Evolutionary conservation across 2,329 filamentous ascomycete genomes (phyloP), one percentile per base, ranked within the genome.

Genomic region (Teratosphaeria nubilosa): DNA sequence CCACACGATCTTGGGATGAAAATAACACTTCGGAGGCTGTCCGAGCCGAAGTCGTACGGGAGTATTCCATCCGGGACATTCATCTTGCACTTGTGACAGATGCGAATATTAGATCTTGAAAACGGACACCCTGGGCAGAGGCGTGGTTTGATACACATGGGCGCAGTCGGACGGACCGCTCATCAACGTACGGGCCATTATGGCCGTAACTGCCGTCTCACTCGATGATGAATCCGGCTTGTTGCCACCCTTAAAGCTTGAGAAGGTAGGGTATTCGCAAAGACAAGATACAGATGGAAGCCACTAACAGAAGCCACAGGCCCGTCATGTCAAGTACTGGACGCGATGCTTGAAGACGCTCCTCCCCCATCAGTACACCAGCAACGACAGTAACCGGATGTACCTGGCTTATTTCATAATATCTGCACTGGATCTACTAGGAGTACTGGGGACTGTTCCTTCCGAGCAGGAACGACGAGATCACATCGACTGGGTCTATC

Each of bases 301-400:
- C 27, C 51, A 16, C 14, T 22, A 13, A 30, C 25, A 13, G 22
- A 25, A 5, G 2, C 10, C 51, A 9, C 20, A 53, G 51, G 51
- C 61, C 20, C 65, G 68, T 20, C 94, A 99, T 72, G 78, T 94
- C 70, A 90, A 87, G 70, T 99, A 96, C 81, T 99, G 91, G 86
- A 83, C 91, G 64, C 86, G 91, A 70, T 96, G 92, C 72, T 82
- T 94, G 63, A 87, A 87, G 71, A 87, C 86, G 25, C 82, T 87
- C 61, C 84, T 99, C 6, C 94, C 94, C 0, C 81, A 85, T 52
- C 80, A 84, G 62, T 99, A 97, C 77, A 95, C 89, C 16, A 81
- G 85, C 71, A 94, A 88, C 72, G 94, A 99, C 76, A 90, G 90
- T 65, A 92, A 87, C 68, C 91, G 94, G 67, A 87, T 97, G 78